phyloP scores from a whole-genome alignment of 176 grass and related monocot genomes.

The Triticum urartu region DNA sequence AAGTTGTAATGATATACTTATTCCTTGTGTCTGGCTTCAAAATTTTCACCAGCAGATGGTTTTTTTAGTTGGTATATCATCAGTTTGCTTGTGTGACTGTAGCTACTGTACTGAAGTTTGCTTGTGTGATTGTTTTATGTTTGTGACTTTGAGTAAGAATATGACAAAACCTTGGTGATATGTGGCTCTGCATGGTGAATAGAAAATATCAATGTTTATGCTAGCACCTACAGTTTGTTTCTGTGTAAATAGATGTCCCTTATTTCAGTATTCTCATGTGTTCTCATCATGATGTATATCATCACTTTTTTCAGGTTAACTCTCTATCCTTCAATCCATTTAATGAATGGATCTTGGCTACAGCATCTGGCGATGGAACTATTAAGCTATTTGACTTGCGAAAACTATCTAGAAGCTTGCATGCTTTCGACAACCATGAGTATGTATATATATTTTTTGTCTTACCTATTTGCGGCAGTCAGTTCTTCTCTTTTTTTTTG shows the following conservation, averaged over 20 bases:
- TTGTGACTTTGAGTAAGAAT: background rate
- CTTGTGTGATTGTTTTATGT: background rate
- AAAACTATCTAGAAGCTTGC: conserved; percentile 76
- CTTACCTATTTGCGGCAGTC: background rate
- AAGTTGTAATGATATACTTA: background rate
- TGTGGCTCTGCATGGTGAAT: background rate
- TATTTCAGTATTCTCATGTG: background rate
- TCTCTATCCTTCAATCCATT: conserved; percentile 94
- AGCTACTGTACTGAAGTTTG: background rate
- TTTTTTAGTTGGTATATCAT: background rate
- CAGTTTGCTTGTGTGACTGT: background rate
- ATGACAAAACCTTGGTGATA: background rate
- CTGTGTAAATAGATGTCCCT: background rate
- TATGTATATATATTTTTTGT: conserved; percentile 24
- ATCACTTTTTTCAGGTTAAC: conserved; percentile 61
- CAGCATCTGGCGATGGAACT: conserved; percentile 81
- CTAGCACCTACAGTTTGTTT: background rate
- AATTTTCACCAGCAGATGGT: background rate
- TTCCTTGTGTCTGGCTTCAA: background rate
- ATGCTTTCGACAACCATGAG: conserved; percentile 80
- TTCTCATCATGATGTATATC: conserved; percentile 13
- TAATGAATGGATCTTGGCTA: conserved; percentile 94
- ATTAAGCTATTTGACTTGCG: conserved; percentile 86
- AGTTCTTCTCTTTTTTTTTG: background rate
- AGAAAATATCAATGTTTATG: background rate